Base-by-base conservation (phyloP, 2,329 filamentous ascomycete genomes). In the Geosmithia putterillii region DNA sequence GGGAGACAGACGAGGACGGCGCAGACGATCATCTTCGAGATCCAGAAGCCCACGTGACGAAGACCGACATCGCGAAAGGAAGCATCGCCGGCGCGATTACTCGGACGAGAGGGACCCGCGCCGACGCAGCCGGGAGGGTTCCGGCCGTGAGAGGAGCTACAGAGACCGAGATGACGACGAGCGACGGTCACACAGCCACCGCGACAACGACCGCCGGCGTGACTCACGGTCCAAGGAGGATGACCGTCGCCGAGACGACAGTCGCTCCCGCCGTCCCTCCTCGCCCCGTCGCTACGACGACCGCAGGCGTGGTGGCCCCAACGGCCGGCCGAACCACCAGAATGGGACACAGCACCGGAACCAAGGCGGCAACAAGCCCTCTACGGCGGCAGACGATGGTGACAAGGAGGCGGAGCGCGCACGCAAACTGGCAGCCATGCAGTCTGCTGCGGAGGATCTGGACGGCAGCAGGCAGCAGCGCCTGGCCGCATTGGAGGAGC, bases 391-490 rank as follows among this genome's bases (percentile, higher is more conserved):
- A 44, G 55, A 53, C 10, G 52, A 53, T 8, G 47, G 51, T 15
- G 59, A 62, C 4, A 59, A 57, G 7, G 72, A 72, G 18, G 73
- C 76, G 19, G 79, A 83, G 48, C 70, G 71, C n/a, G 77, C 79
- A 12, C 71, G 73, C 20, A 85, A 79, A 56, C 62, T 87, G 17
- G 82, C 79, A 15, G 80, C 78, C 8, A 87, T 88, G 83, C 81
- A 85, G 57, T 72, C 73, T 17, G 81, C 79, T 22, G 83, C 83
- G 4, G 71, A 70, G 1, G 76, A 82, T 10, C 66, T 94, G 40
- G 84, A 90, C 52, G 57, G 67, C n/a, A 79, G 83, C 51, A 79
- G 87, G 25, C 75, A 76, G 49, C 71, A 74, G 46, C 75, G 86
- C 20, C 65, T 94, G 9, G 74, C 76, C 0, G 76, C 77, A 1